phyloP scores from a whole-genome alignment of 2,329 filamentous ascomycete species.

The Neofusicoccum laricinum region DNA sequence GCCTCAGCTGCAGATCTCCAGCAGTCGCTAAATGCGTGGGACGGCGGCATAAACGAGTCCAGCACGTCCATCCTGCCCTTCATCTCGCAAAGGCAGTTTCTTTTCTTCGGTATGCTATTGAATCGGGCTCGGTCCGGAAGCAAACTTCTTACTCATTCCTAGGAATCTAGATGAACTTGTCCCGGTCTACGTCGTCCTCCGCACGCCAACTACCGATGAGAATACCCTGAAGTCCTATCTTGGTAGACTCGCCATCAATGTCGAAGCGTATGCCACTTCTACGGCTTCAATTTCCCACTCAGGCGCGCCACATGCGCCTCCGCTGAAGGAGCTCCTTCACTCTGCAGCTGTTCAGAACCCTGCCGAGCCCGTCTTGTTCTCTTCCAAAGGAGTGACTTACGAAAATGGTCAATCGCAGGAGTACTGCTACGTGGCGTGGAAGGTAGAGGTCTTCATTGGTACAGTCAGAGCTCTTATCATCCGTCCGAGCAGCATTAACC shows the following conservation, averaged over 20 bases:
- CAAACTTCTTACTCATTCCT: conserved; percentile 48
- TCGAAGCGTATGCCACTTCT: conserved; percentile 63
- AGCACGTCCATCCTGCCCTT: conserved; percentile 51
- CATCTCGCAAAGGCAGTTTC: conserved; percentile 59
- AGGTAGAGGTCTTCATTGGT: conserved; percentile 36
- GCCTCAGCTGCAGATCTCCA: conserved; percentile 35
- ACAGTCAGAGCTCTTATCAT: conserved; percentile 10
- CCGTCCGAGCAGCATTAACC: not conserved
- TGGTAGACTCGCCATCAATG: conserved; percentile 59
- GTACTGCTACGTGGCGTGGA: conserved; percentile 39
- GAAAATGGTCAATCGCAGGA: conserved; percentile 11
- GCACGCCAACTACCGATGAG: conserved; percentile 60
- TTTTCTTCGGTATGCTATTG: conserved; percentile 67
- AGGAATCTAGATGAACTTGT: conserved; percentile 68
- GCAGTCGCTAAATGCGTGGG: conserved; percentile 41
- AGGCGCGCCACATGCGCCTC: conserved; percentile 26
- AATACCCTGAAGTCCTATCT: conserved; percentile 58
- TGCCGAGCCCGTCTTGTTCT: conserved; percentile 30
- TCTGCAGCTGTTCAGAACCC: conserved; percentile 37
- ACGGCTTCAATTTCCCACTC: conserved; percentile 42
- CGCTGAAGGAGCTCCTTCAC: conserved; percentile 58
- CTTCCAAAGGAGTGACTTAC: conserved; percentile 25
- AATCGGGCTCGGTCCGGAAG: conserved; percentile 38
- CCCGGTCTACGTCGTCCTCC: conserved; percentile 65
- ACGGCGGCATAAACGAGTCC: conserved; percentile 44